Conservation (phyloP, 257 asterid genomes). For the Solanum ossicruentum region DNA sequence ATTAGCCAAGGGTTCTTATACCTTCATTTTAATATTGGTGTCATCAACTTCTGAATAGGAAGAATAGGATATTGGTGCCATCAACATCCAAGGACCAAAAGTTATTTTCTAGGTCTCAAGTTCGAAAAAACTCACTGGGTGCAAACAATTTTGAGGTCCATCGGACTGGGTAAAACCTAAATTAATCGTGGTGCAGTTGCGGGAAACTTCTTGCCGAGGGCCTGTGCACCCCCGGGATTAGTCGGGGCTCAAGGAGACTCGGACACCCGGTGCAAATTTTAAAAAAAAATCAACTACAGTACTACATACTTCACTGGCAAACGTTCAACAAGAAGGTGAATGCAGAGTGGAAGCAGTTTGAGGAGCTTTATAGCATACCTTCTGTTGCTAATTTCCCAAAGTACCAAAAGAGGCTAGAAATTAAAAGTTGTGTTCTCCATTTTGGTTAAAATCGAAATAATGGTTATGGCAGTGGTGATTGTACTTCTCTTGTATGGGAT, state of each 20-base stretch:
- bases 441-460: neutral
- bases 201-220: no score
- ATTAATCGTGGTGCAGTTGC: no score
- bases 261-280: no score
- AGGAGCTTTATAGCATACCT: neutral
- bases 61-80: neutral
- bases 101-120: neutral
- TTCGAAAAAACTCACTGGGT: no score
- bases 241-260: no score
- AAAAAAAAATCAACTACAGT: no score
- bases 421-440: neutral
- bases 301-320: neutral
- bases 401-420: neutral
- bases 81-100: neutral
- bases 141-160: no score
- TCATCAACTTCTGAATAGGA: neutral
- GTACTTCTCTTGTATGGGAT: neutral
- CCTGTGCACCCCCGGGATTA: no score
- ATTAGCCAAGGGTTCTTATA: neutral
- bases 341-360: neutral
- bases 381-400: neutral
- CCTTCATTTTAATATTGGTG: neutral
- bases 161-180: no score
- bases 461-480: neutral
- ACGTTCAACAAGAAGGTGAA: neutral